Conservation (phyloP, 1,139 yeast species). For the Lodderomyces orthopsilosis region DNA sequence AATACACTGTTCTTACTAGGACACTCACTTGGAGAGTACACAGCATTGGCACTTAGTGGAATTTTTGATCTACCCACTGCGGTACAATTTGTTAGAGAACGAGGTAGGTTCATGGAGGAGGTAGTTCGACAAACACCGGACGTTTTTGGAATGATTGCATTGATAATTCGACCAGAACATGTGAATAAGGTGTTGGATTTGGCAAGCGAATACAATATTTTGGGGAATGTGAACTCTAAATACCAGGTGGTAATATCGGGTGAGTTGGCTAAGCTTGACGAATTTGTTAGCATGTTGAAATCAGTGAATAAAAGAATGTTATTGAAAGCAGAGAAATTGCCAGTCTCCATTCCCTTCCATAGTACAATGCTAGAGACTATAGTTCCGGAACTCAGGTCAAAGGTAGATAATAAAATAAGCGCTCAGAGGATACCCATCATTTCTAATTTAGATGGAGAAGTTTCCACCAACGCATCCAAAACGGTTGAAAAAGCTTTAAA, state of each 20-base stretch:
- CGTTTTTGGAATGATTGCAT: conserved; percentile 39
- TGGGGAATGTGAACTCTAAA: conserved; percentile 45
- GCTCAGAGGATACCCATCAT: conserved; percentile 27
- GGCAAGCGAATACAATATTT: conserved; percentile 21
- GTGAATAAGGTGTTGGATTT: conserved; percentile 19
- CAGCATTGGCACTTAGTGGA: conserved; percentile 46
- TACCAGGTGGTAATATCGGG: conserved; percentile 50
- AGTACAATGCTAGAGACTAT: conserved; percentile 37
- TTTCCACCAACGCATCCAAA: conserved; percentile 15
- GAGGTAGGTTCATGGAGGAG: conserved; percentile 53
- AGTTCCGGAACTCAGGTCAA: conserved; percentile 25
- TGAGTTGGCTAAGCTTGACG: conserved; percentile 19
- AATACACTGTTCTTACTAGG: conserved; percentile 40
- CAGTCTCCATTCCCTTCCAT: conserved; percentile 58
- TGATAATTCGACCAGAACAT: conserved; percentile 23
- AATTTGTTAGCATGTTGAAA: conserved; percentile 8
- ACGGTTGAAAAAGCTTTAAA: conserved; percentile 29
- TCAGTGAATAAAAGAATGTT: conserved; percentile 2
- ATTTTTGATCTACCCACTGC: conserved; percentile 41
- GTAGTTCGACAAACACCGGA: conserved; percentile 13
- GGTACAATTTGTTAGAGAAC: conserved; percentile 44
- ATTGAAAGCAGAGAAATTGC: conserved; percentile 22
- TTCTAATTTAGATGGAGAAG: conserved; percentile 33
- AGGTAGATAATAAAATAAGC: conserved; percentile 13
- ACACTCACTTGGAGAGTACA: conserved; percentile 60